Evolutionary conservation across 75 land plant genomes (phyloP).

Genomic region (Pinus tabuliformis): DNA sequence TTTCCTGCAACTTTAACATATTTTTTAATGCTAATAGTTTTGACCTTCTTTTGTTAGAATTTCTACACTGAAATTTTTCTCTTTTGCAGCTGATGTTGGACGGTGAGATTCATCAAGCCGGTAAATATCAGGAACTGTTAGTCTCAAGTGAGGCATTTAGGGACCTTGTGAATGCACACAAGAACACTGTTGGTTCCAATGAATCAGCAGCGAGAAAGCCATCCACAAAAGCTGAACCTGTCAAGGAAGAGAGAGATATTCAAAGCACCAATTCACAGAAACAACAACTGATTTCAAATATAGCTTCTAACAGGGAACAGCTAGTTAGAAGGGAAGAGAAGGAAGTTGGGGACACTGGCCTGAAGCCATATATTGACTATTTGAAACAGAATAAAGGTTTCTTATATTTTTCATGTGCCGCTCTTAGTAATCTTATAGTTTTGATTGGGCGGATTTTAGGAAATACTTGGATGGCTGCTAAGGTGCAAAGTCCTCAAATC

Average conservation of each 20-base stretch:
- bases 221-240: neutral
- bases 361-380: constrained; percentile 75
- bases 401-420: constrained; percentile 32
- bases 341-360: constrained; percentile 72
- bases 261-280: neutral
- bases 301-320: neutral
- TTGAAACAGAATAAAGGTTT: constrained; percentile 60
- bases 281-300: neutral
- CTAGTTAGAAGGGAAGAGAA: constrained; percentile 41
- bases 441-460: constrained; percentile 39
- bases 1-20: neutral
- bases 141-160: constrained; percentile 58
- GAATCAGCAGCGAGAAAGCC: neutral
- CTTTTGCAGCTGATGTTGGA: constrained; percentile 74
- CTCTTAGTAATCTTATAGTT: constrained; percentile 40
- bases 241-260: neutral
- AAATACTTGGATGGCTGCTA: constrained; percentile 71
- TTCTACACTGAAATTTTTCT: neutral
- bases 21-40: neutral
- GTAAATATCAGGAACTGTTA: constrained; percentile 56
- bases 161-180: constrained; percentile 79
- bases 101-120: constrained; percentile 60
- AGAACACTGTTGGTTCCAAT: constrained; percentile 57
- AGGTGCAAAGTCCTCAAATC: constrained; percentile 45
- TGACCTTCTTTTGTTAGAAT: too few relatives aligned